Percentiles rank a stretch among this genome's conserved stretches.
Conservation (phyloP, 1,284 basidiomycete genomes). For the Chalciporus sp. region DNA sequence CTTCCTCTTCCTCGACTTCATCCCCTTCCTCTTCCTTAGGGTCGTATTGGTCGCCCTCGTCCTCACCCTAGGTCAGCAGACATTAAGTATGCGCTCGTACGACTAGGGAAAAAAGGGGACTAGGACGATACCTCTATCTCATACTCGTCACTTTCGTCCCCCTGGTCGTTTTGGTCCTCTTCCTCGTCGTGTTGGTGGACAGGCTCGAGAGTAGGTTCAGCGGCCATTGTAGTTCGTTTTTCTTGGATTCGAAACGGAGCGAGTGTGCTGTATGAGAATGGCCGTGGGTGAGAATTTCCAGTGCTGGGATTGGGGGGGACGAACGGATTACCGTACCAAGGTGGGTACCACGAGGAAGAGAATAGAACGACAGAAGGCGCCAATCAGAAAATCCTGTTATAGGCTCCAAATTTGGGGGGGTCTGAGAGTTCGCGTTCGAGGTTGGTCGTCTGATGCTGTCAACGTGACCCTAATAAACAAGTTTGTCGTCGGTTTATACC, state of each 20-base stretch:
- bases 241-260: background rate
- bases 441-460: slow-evolving; percentile 6
- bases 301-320: slow-evolving; percentile 2
- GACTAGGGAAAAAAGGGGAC: background rate
- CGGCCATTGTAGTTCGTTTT: slow-evolving; percentile 20
- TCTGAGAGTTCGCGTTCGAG: background rate
- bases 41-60: slow-evolving; percentile 6
- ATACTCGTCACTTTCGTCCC: slow-evolving; percentile 35
- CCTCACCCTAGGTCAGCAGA: slow-evolving; percentile 5
- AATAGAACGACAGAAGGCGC: background rate
- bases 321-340: slow-evolving; percentile 9
- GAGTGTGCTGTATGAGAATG: background rate
- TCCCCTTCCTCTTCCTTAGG: slow-evolving; percentile 27
- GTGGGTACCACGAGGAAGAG: slow-evolving; percentile 6
- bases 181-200: background rate
- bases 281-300: slow-evolving; percentile 9
- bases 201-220: slow-evolving; percentile 23
- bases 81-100: background rate
- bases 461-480: slow-evolving; percentile 8
- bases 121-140: slow-evolving; percentile 25
- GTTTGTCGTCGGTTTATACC: slow-evolving; percentile 8
- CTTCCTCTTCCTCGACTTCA: slow-evolving; percentile 8
- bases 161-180: slow-evolving; percentile 18
- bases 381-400: background rate
- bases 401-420: background rate